Evolutionary conservation across 2,329 filamentous ascomycete species (phyloP), one percentile per base, ranked within the genome.

Genomic region (Microdochium nivale): DNA sequence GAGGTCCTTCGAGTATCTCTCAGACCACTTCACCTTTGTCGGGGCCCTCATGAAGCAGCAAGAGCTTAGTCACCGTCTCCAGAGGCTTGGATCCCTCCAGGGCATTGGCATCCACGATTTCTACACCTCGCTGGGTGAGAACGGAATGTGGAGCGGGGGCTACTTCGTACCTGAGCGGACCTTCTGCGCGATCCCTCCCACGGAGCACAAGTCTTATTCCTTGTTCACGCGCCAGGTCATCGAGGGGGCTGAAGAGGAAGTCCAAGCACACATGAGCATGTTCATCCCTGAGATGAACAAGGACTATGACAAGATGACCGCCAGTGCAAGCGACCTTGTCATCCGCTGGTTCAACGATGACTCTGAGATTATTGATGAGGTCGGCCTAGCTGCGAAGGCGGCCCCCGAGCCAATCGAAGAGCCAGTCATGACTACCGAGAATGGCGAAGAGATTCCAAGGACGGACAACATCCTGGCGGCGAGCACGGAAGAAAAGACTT

Each of bases 1-100:
- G 2, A 78, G 83, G 51, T 88, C 88, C 1, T 86, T 89, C 58
- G 79, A 77, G 19, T 95, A 89, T 84, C 81, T 91, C 3, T 83
- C 85, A 0, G 87, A 86, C 16, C 90, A 96, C 66, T 80, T 95
- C 49, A 88, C 89, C 33, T 96, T 95, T 60, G 86, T 95, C 1
- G 88, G 89, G 0, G 85, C 87, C 47, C 75, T 96, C 2, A 78
- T 90, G 57, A 84, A 87, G 50, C 81, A 83, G 16, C 82, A 85
- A 32, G 87, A 94, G 60, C 70, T 95, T 54, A 80, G 78, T 51
- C 76, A 79, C 44, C 78, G 90, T 16, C 71, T 95, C 2, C 78
- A 81, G 53, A 74, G 80, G 51, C 71, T 91, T 49, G 78, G 79
- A 0, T 66, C 74, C 1, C 73, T 86, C 1, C 77, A 80, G 46